These are phyloP conservation scores for Umbelopsis isabellina DNA, from an alignment of 192 early-diverging fungal species.

Conservation along the genomic window DNA sequence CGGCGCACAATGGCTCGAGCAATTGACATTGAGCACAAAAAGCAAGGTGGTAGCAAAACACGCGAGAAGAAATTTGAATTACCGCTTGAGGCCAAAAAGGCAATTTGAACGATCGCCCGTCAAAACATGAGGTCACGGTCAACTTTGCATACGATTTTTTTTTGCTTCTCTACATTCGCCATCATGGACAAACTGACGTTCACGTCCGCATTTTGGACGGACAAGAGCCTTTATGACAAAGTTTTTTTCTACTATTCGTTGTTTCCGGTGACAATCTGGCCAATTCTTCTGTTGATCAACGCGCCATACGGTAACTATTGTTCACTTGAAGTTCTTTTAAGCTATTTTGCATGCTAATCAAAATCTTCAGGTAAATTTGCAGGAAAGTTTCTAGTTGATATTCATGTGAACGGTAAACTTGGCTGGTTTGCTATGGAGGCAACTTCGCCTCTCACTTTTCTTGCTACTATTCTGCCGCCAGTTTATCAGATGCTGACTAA, in stretches of 20 bases:
- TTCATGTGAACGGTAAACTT: constrained; percentile 33
- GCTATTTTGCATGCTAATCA: not conserved
- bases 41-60: not conserved
- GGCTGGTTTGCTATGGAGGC: constrained; percentile 46
- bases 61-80: constrained; percentile 11
- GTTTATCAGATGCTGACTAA: constrained; percentile 12
- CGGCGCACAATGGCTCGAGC: not conserved
- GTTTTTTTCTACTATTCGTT: constrained; percentile 1
- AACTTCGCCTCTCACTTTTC: constrained; percentile 33
- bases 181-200: not conserved
- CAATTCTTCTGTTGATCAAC: not conserved
- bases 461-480: not conserved
- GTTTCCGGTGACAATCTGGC: not conserved
- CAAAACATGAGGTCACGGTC: constrained; percentile 8
- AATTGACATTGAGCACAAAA: not conserved
- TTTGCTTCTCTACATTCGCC: not conserved
- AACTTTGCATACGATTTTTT: not conserved
- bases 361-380: constrained; percentile 20
- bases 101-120: not conserved
- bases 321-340: not conserved
- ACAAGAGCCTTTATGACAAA: not conserved
- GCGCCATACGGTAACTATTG: constrained; percentile 6
- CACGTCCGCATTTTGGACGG: constrained; percentile 5
- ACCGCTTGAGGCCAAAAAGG: not conserved
- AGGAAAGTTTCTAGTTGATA: not conserved